These are phyloP conservation scores for Ilex asprella DNA, from an alignment of 257 asterid species.

Conservation along the genomic window DNA sequence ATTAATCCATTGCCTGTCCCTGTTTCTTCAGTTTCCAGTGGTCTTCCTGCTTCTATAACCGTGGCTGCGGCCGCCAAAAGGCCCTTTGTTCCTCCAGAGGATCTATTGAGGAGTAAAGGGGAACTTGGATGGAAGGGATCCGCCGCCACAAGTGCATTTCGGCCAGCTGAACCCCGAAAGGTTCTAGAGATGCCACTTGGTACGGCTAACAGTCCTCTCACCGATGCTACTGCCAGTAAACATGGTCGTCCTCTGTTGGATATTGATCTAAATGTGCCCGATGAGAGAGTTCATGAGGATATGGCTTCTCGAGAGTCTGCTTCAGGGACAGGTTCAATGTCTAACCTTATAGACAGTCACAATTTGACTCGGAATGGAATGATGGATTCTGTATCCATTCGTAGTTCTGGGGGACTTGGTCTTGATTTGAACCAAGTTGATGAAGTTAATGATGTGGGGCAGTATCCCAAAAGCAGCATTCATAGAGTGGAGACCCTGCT, in stretches of 20 bases:
- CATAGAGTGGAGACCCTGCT: slow-evolving; percentile 13
- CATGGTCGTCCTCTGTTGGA: slow-evolving; percentile 33
- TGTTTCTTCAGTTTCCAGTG: slow-evolving; percentile 27
- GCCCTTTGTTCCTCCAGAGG: slow-evolving; percentile 82
- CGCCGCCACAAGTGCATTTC: slow-evolving; percentile 93
- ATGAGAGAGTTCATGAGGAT: slow-evolving; percentile 44
- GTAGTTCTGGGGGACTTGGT: slow-evolving; percentile 32
- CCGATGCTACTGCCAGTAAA: slow-evolving; percentile 43
- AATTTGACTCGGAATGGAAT: slow-evolving; percentile 9
- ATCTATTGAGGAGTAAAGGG: slow-evolving; percentile 63
- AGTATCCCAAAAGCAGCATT: slow-evolving; percentile 29
- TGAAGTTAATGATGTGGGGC: slow-evolving; percentile 32
- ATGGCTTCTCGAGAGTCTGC: slow-evolving; percentile 29
- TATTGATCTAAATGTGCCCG: slow-evolving; percentile 50
- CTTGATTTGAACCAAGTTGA: slow-evolving; percentile 53
- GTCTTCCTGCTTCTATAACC: slow-evolving; percentile 59
- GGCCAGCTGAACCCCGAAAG: slow-evolving; percentile 97
- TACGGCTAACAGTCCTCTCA: slow-evolving; percentile 15
- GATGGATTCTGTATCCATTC: slow-evolving; percentile 14
- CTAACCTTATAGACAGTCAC: slow-evolving; percentile 6
- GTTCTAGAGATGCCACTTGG: slow-evolving; percentile 27
- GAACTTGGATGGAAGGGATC: slow-evolving; percentile 96
- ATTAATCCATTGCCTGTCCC: slow-evolving; percentile 28
- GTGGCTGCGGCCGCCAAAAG: slow-evolving; percentile 91
- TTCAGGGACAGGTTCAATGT: slow-evolving; percentile 12